Base-by-base conservation (phyloP, 768 basidiomycete species). In the Amanita exitialis region DNA sequence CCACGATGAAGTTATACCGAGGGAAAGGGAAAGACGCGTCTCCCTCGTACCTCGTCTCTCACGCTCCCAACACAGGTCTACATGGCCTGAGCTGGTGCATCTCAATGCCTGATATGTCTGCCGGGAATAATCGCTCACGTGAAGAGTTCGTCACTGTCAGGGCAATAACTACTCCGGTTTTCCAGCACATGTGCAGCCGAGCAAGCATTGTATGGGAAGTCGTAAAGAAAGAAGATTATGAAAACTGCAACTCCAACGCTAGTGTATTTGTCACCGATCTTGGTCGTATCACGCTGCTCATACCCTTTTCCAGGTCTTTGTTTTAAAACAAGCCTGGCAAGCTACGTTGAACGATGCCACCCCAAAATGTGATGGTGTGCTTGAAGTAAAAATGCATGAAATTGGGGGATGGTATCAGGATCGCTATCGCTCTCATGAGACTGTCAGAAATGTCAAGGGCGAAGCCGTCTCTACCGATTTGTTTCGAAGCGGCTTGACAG, bases 261-360 rank as follows among this genome's bases (percentile, higher is more conserved):
- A 35, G 27, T 7, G 47, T 23, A 20, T 10, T 35, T 10, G 1
- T 42, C 13, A 12, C 10, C 2, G 21, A 21, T 10, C 1, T 23
- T 18, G 10, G 4, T 25, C 35, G 34, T 20, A 3, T 36, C 15
- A 12, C 20, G 5, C 21, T 21, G 20, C 18, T 23, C 1, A 42
- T 21, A 3, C 7, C 10, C 2, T 32, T 32, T 25, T 8, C 4
- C 2, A 48, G 34, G n/a, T 49, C 6, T 23, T 16, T 23, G 35
- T 49, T 9, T 21, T 49, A 27, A 49, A 49, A 37, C 47, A 49
- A 37, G 37, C 27, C 4, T 49, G 47, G 47, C 34, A 37, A 4
- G 9, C 27, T n/a, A 18, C 9, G 3, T 8, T 16, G n/a, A 16
- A 18, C 0, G 36, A 37, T 6, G 36, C 36, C 5, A 25, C 25